phyloP scores from a whole-genome alignment of 352 stramenopile species.

The Ochromonadaceae sp. region DNA sequence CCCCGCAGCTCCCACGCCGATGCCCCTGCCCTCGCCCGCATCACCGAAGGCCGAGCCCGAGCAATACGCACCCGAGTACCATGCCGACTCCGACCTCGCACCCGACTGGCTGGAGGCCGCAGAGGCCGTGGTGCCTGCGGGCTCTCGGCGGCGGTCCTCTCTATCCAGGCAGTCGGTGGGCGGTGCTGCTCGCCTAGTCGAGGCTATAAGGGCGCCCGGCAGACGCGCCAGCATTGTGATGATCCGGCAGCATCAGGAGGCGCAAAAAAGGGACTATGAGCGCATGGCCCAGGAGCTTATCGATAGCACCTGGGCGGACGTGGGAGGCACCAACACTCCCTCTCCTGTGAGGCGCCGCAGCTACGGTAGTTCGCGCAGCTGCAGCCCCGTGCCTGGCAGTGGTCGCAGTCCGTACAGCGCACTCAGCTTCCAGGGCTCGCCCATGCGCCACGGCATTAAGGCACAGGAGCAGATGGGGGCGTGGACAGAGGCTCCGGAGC shows the following conservation, averaged over 20 bases:
- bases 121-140: neutral
- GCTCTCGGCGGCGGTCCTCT: neutral
- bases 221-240: too few relatives aligned
- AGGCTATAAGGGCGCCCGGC: neutral
- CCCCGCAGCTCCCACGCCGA: neutral
- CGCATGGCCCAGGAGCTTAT: neutral
- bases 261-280: neutral
- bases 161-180: neutral
- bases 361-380: neutral
- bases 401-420: constrained; percentile 5
- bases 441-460: neutral
- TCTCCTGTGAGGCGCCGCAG: too few relatives aligned
- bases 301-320: neutral
- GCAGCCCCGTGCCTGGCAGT: neutral
- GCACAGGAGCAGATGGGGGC: too few relatives aligned
- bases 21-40: neutral
- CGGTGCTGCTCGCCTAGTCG: neutral
- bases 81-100: neutral
- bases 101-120: neutral
- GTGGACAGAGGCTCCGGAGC: neutral
- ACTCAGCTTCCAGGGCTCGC: neutral
- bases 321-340: too few relatives aligned
- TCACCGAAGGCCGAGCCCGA: neutral
- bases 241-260: too few relatives aligned
- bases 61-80: neutral